These are phyloP conservation scores for Suillus plorans DNA, from an alignment of 768 basidiomycete species.

Conservation along the genomic window DNA sequence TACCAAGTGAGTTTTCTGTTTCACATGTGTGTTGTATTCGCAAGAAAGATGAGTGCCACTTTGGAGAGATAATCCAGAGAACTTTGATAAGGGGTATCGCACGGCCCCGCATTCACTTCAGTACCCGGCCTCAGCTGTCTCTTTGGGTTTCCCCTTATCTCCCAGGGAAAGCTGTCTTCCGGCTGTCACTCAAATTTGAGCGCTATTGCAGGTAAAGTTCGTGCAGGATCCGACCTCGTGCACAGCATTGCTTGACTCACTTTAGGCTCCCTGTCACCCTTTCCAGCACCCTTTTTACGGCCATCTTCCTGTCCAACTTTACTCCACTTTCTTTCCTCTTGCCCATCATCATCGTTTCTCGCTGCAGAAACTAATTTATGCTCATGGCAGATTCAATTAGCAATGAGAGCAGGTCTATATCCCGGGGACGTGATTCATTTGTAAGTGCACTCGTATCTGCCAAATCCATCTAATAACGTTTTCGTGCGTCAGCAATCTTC, in stretches of 20 bases:
- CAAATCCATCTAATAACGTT: conserved; percentile 2
- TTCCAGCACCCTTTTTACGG: not conserved
- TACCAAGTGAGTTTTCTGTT: conserved; percentile 1
- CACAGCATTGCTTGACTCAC: not conserved
- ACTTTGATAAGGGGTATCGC: conserved; percentile 5
- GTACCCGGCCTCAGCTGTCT: not conserved
- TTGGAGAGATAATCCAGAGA: not conserved
- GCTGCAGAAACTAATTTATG: not conserved
- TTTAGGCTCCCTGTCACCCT: not conserved
- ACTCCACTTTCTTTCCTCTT: not conserved
- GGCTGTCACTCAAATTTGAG: not conserved
- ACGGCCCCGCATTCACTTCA: not conserved
- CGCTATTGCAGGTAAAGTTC: not conserved
- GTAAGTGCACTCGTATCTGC: conserved; percentile 36
- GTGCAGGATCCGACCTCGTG: conserved; percentile 7
- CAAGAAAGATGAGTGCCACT: not conserved
- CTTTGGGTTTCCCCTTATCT: conserved; percentile 1
- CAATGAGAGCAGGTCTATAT: conserved; percentile 45
- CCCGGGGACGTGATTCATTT: conserved; percentile 59
- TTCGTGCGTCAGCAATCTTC: conserved; percentile 44
- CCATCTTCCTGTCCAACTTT: not conserved
- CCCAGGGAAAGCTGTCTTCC: not conserved
- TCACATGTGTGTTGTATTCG: not conserved
- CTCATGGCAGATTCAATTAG: conserved; percentile 25
- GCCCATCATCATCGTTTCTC: not conserved